phyloP scores from a whole-genome alignment of 768 basidiomycete species.

The Hemileccinum impolitum region DNA sequence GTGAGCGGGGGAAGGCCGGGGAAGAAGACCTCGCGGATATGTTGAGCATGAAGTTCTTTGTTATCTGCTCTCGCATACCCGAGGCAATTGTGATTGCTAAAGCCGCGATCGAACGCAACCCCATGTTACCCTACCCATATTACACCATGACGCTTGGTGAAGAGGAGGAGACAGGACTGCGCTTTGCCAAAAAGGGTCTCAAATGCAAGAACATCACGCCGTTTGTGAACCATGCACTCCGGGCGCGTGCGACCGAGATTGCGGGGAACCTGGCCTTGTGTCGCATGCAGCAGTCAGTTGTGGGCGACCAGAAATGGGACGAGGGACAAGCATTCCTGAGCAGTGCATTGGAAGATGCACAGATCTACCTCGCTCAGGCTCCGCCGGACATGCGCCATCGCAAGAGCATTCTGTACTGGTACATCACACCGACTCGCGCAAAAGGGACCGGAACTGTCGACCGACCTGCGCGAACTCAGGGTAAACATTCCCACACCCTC shows the following conservation, averaged over 20 bases:
- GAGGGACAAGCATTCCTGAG: conserved; percentile 60
- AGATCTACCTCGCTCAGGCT: conserved; percentile 48
- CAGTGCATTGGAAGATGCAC: conserved; percentile 59
- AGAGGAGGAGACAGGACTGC: conserved; percentile 46
- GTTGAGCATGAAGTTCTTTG: conserved; percentile 56
- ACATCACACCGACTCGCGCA: conserved; percentile 48
- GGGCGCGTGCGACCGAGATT: conserved; percentile 58
- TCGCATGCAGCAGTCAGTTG: conserved; percentile 39
- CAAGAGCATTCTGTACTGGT: conserved; percentile 57
- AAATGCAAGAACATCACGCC: conserved; percentile 52
- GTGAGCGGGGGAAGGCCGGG: conserved; percentile 36
- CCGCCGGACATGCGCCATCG: conserved; percentile 61
- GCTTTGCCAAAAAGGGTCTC: conserved; percentile 60
- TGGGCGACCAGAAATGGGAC: conserved; percentile 44
- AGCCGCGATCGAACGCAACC: conserved; percentile 47
- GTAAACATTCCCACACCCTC: conserved; percentile 34
- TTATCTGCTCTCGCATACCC: conserved; percentile 44
- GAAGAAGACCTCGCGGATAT: conserved; percentile 57
- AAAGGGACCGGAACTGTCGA: conserved; percentile 45
- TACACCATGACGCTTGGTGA: conserved; percentile 54
- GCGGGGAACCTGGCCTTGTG: conserved; percentile 52
- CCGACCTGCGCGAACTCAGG: conserved; percentile 47
- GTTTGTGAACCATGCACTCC: conserved; percentile 54
- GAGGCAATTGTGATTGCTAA: conserved; percentile 47
- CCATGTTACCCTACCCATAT: conserved; percentile 55